These are phyloP conservation scores for Candida sakaeoensis DNA, from an alignment of 805 yeast genomes.

Conservation along the genomic window DNA sequence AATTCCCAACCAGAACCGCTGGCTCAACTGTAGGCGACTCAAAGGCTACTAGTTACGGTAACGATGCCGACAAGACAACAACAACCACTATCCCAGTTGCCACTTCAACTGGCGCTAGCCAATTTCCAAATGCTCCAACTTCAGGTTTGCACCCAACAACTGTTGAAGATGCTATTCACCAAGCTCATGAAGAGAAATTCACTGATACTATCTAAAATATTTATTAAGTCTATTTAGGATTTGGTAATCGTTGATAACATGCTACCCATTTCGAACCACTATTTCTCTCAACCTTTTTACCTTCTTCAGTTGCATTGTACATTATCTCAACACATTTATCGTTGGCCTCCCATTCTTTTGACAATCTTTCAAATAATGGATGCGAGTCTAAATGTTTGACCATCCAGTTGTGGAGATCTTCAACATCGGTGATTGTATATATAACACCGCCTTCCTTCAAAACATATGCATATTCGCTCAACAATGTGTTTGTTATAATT, in stretches of 20 bases:
- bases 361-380: constrained; percentile 82
- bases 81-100: constrained; percentile 16
- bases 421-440: constrained; percentile 94
- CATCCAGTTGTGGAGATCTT: constrained; percentile 96
- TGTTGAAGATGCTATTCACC: constrained; percentile 22
- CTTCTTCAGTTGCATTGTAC: constrained; percentile 95
- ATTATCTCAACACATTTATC: constrained; percentile 84
- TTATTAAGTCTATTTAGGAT: constrained; percentile 35
- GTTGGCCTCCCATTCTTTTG: constrained; percentile 70
- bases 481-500: constrained; percentile 83
- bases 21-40: constrained; percentile 57
- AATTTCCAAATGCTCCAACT: constrained; percentile 42
- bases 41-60: constrained; percentile 19
- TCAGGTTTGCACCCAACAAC: constrained; percentile 16
- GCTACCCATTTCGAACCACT: constrained; percentile 85
- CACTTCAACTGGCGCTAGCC: constrained; percentile 31
- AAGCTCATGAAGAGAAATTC: constrained; percentile 16
- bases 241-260: constrained; percentile 73
- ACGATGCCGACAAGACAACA: constrained; percentile 38
- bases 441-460: constrained; percentile 81
- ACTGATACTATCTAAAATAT: constrained; percentile 9
- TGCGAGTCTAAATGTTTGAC: constrained; percentile 85
- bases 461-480: constrained; percentile 90
- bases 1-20: constrained; percentile 66
- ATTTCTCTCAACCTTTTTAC: constrained; percentile 91